Conservation (phyloP, 2,329 filamentous ascomycete genomes). For the Biscogniauxia sp. region DNA sequence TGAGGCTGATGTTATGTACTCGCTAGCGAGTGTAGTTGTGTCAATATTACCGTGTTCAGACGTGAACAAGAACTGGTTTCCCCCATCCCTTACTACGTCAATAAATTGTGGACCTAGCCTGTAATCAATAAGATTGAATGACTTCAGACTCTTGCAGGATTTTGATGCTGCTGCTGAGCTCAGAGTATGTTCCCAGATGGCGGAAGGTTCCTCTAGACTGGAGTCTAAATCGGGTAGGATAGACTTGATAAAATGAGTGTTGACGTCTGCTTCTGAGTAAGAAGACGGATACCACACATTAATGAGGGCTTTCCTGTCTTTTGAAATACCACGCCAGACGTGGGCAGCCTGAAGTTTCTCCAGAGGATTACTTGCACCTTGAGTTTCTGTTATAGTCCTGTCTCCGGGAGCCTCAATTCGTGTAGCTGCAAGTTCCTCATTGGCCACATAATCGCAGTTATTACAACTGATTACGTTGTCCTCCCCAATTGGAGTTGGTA, state of each 20-base stretch:
- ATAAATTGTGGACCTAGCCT: slow-evolving; percentile 28
- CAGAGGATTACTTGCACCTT: background rate
- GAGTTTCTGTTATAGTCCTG: background rate
- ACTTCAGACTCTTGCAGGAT: slow-evolving; percentile 12
- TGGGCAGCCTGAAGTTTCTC: slow-evolving; percentile 11
- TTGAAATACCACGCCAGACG: slow-evolving; percentile 64
- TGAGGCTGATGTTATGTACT: slow-evolving; percentile 16
- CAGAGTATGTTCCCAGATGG: slow-evolving; percentile 49
- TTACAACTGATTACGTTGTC: slow-evolving; percentile 78
- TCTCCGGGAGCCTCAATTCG: slow-evolving; percentile 11
- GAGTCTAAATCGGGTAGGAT: slow-evolving; percentile 68
- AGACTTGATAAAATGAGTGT: slow-evolving; percentile 61
- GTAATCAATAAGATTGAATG: slow-evolving; percentile 33
- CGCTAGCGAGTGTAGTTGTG: slow-evolving; percentile 10
- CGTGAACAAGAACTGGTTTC: slow-evolving; percentile 11
- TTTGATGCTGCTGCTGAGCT: slow-evolving; percentile 14
- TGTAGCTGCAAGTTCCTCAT: slow-evolving; percentile 76
- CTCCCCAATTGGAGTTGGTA: slow-evolving; percentile 76
- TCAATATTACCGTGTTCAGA: slow-evolving; percentile 13
- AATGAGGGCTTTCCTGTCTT: slow-evolving; percentile 66
- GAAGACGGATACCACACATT: slow-evolving; percentile 62
- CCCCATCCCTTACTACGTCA: slow-evolving; percentile 9
- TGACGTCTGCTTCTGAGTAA: slow-evolving; percentile 38
- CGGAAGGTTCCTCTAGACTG: slow-evolving; percentile 58
- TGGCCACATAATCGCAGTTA: slow-evolving; percentile 73